Evolutionary conservation across 1,284 basidiomycete genomes (phyloP), one percentile per base, ranked within the genome.

Genomic region (Cutaneotrichosporon cutaneum): DNA sequence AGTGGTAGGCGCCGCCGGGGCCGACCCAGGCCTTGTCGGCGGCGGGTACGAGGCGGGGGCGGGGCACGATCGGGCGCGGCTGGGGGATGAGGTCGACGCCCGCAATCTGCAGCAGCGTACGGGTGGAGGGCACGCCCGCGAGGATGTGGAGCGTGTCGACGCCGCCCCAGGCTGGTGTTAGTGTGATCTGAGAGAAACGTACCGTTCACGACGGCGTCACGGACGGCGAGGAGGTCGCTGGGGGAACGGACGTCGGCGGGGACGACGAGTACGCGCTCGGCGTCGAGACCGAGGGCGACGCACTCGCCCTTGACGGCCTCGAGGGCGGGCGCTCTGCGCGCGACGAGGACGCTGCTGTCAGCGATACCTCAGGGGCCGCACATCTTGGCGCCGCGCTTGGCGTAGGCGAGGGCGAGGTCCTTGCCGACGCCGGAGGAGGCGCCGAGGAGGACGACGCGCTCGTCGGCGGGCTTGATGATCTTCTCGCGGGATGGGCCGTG

Each of bases 351-450:
- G 11, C 79, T 79, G 65, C 13, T 48, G 10, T 42, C 13, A 56
- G 54, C n/a, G n/a, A n/a, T n/a, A n/a, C n/a, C 54, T 32, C 13
- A 21, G 22, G 11, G 18, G 7, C n/a, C 35, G 61, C 68, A 79
- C 75, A 94, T 83, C 52, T 81, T 82, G 5, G 90, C 90, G 10
- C 91, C 91, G 22, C 90, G 82, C 56, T 80, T 75, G 4, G 89
- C 87, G 71, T 95, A 95, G 62, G 85, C 82, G 16, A 83, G 80
- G 1, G 91, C 90, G 22, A 94, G 82, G 3, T 84, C 82, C 57
- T 85, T 83, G 2, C 93, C 93, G n/a, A 94, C 87, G 0, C 93
- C 92, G 48, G 87, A 88, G 8, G 89, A 88, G 1, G 88, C 90
- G 18, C 92, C 92, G 30, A 94, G 80, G 61, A 94, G 82, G 13